phyloP scores from a whole-genome alignment of 495 filamentous ascomycete genomes.

The Rhizodiscina lignyota region DNA sequence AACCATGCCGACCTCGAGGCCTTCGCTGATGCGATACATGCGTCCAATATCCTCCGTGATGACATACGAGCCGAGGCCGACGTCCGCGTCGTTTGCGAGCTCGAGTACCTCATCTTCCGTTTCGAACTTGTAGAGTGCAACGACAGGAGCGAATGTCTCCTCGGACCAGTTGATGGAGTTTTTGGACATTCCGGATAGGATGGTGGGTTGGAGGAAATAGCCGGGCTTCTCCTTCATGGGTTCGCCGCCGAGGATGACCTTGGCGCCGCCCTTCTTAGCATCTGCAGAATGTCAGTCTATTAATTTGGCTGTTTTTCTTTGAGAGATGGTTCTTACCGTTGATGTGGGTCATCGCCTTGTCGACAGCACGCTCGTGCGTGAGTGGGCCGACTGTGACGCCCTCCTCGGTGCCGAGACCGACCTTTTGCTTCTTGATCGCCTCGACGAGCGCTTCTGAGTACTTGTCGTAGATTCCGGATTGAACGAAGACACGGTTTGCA shows the following conservation, averaged over 20 bases:
- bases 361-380: slow-evolving; percentile 1
- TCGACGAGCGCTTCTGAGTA: slow-evolving; percentile 5
- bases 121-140: slow-evolving; percentile 5
- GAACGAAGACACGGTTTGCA: slow-evolving; percentile 8
- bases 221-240: not conserved
- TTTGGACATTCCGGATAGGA: slow-evolving; percentile 1
- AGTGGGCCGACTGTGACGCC: slow-evolving; percentile 5
- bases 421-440: slow-evolving; percentile 3
- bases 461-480: not conserved
- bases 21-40: not conserved
- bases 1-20: slow-evolving; percentile 2
- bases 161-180: slow-evolving; percentile 1
- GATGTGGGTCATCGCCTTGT: slow-evolving; percentile 4
- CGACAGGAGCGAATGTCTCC: slow-evolving; percentile 8
- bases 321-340: slow-evolving; percentile 4
- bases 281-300: no score
- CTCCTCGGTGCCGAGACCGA: not conserved
- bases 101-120: slow-evolving; percentile 4
- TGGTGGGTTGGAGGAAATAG: slow-evolving; percentile 4
- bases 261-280: no score
- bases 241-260: slow-evolving; percentile 3
- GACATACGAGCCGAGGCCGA: slow-evolving; percentile 10
- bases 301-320: no score
- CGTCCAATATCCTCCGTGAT: slow-evolving; percentile 5
- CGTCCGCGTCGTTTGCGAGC: slow-evolving; percentile 7